Evolutionary conservation across 2,329 filamentous ascomycete genomes (phyloP), one percentile per base, ranked within the genome.

Genomic region (Capronia americana): DNA sequence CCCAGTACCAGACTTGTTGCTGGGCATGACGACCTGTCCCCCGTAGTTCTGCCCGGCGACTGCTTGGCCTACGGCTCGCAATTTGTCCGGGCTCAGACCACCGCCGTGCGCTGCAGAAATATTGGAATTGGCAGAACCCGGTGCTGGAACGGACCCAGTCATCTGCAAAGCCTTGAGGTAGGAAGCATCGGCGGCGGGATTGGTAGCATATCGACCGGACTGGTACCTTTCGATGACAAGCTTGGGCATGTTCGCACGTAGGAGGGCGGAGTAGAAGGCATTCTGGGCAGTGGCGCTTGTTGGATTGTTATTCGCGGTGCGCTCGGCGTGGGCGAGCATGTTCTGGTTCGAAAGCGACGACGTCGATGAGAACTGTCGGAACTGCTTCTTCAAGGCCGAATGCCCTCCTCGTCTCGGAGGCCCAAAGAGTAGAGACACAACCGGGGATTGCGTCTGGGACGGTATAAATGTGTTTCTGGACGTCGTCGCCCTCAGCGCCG

Each of bases 191-290:
- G 90, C 90, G 12, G 87, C 86, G 17, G 88, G 78, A 76, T 94
- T 97, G 23, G 87, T 88, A 11, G 93, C 93, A 77, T 93, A 99
- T 63, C 90, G 88, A 69, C 91, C 91, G 17, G 90, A 93, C 76
- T 93, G 89, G 78, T 97, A 95, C 74, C 95, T 86, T 79, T 98
- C 93, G 66, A 97, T 86, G 64, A 99, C 83, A 69, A 99, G 96
- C 59, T 93, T 90, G 20, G 94, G 92, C 91, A 97, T 93, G 75
- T 96, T 95, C 59, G 94, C 93, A 76, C 91, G 91, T 63, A 97
- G 84, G 14, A 99, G 86, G 54, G 93, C 90, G 76, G 94, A 90
- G 77, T 99, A 99, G 78, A 99, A 97, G 17, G 92, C 90, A 77
- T 94, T 95, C 78, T 99, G 95, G 23, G 93, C 89, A 51, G 90